phyloP scores from a whole-genome alignment of 1,284 basidiomycete species.

The Cutaneotrichosporon mucoides region DNA sequence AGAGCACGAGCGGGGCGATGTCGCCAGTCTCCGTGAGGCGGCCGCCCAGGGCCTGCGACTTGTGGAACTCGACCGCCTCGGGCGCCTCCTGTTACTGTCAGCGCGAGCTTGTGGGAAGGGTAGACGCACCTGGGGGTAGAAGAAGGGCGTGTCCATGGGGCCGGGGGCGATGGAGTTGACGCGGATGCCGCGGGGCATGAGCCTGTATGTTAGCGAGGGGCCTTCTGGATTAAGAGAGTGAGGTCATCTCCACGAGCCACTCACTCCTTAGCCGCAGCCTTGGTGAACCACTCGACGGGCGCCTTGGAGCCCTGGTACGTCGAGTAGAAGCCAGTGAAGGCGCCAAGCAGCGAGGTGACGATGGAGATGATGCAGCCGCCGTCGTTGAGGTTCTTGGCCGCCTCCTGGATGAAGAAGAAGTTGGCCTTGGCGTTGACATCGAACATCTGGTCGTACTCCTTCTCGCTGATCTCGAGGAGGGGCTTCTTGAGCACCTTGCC shows the following conservation, averaged over 20 bases:
- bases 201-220: not conserved
- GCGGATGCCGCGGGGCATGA: constrained; percentile 17
- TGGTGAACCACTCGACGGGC: constrained; percentile 29
- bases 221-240: not conserved
- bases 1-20: constrained; percentile 19
- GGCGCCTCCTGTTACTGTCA: constrained; percentile 1
- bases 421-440: constrained; percentile 24
- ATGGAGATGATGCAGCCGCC: constrained; percentile 25
- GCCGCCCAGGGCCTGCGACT: constrained; percentile 12
- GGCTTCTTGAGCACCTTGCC: constrained; percentile 32
- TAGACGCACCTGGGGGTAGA: constrained; percentile 12
- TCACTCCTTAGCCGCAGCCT: constrained; percentile 24
- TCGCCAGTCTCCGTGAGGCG: constrained; percentile 21
- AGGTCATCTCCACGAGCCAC: not conserved
- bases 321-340: constrained; percentile 24
- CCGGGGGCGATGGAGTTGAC: constrained; percentile 20
- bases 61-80: constrained; percentile 21
- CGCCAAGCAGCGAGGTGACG: constrained; percentile 23
- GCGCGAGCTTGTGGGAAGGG: not conserved
- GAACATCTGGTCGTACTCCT: constrained; percentile 28
- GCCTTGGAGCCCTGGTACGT: constrained; percentile 30
- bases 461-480: constrained; percentile 19
- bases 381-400: constrained; percentile 18
- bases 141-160: constrained; percentile 26
- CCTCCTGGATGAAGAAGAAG: constrained; percentile 31